Evolutionary conservation across 192 early-diverging fungal species (phyloP).

Genomic region (Backusella liffmaniae): DNA sequence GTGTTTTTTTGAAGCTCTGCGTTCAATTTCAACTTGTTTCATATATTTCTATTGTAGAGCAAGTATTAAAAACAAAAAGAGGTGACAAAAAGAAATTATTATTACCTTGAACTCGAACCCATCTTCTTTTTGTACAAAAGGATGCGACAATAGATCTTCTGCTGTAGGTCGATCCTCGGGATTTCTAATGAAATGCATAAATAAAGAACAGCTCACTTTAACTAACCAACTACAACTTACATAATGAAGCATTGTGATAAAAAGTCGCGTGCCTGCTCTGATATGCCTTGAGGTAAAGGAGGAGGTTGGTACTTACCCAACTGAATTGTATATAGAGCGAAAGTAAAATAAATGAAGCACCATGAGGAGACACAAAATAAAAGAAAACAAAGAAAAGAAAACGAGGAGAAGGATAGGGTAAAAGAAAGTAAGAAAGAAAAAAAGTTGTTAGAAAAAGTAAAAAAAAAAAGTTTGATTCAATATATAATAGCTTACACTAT

Average conservation of each 20-base stretch:
- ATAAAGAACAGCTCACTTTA: background rate
- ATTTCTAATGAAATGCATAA: slow-evolving; percentile 37
- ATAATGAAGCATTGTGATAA: slow-evolving; percentile 74
- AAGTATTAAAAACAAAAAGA: background rate
- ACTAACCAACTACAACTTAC: slow-evolving; percentile 36
- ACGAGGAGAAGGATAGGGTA: background rate
- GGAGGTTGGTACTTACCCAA: slow-evolving; percentile 75
- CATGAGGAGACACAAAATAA: background rate
- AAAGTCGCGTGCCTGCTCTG: slow-evolving; percentile 69
- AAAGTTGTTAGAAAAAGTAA: background rate
- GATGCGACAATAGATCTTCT: slow-evolving; percentile 60
- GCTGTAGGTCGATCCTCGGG: slow-evolving; percentile 81
- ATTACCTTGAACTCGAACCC: slow-evolving; percentile 52
- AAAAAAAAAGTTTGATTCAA: slow-evolving; percentile 33
- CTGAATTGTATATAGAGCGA: background rate
- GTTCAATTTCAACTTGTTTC: slow-evolving; percentile 13
- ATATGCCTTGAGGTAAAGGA: slow-evolving; percentile 73
- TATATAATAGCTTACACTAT: slow-evolving; percentile 43
- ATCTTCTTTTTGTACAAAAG: slow-evolving; percentile 63
- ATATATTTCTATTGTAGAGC: slow-evolving; percentile 17
- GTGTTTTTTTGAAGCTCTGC: slow-evolving; percentile 18
- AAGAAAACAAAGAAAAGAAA: background rate
- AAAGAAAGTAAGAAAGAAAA: background rate
- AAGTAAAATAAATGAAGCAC: background rate
- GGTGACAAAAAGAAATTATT: background rate